phyloP scores from a whole-genome alignment of 331 rosid genomes.

The Cydonia oblonga region DNA sequence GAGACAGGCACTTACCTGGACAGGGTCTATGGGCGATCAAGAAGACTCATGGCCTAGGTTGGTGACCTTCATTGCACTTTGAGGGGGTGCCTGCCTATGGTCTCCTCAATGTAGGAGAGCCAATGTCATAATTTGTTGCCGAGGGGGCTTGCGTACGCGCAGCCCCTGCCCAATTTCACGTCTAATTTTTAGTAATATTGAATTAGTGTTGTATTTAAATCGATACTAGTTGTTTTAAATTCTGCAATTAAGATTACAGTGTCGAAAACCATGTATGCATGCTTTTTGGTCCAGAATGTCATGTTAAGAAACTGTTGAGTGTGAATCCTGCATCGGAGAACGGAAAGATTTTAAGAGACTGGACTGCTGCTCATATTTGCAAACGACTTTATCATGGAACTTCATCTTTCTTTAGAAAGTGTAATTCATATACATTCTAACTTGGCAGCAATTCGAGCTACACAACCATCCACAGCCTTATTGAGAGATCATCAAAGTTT shows the following conservation, averaged over 20 bases:
- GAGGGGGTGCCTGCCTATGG: constrained; percentile 22
- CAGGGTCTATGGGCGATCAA: constrained; percentile 21
- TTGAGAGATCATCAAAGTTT: constrained; percentile 20
- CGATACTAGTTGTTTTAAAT: rapidly evolving
- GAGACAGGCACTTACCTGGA: background rate
- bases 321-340: too few species aligned
- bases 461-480: constrained; percentile 63
- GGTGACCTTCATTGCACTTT: constrained; percentile 18
- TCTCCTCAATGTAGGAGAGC: constrained; percentile 26
- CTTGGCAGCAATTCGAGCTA: constrained; percentile 73
- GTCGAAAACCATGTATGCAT: too few species aligned
- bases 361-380: too few species aligned
- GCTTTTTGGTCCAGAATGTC: too few species aligned
- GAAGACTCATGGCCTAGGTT: constrained; percentile 13
- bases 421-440: constrained; percentile 20
- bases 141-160: constrained; percentile 38
- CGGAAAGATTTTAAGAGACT: too few species aligned
- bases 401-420: too few species aligned
- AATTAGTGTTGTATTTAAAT: too few species aligned
- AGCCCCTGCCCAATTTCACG: background rate
- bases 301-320: too few species aligned
- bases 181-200: rapidly evolving
- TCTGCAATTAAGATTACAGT: too few species aligned
- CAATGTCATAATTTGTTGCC: constrained; percentile 22
- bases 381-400: too few species aligned